Evolutionary conservation across 176 grass and related monocot species (phyloP).

Genomic region (Oryza nivara): DNA sequence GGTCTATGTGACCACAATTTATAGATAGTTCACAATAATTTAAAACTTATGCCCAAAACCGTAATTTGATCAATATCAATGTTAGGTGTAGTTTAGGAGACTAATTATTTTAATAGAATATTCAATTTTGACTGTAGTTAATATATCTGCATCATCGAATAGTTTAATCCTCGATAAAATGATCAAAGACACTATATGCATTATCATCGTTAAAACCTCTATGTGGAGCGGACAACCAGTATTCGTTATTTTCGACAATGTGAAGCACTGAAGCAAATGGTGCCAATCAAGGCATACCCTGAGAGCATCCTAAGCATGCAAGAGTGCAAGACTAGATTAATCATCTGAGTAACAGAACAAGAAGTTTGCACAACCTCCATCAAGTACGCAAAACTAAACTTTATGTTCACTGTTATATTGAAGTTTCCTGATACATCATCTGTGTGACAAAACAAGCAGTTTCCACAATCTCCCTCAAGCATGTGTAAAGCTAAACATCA

Average conservation of each 20-base stretch:
- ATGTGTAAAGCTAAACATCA: neutral
- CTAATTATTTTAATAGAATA: neutral
- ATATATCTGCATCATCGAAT: neutral
- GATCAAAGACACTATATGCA: neutral
- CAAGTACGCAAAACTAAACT: no score
- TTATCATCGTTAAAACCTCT: neutral
- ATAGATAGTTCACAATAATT: neutral
- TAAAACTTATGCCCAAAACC: neutral
- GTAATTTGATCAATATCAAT: neutral
- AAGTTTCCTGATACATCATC: neutral
- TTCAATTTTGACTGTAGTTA: neutral
- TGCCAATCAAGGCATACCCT: neutral
- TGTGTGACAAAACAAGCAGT: neutral
- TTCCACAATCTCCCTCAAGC: neutral
- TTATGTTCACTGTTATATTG: neutral
- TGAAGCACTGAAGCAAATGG: neutral
- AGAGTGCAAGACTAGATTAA: neutral
- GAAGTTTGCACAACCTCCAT: no score
- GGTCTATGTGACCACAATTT: neutral
- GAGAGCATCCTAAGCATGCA: neutral
- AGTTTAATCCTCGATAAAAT: neutral
- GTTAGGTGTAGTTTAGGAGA: neutral
- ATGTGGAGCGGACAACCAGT: neutral
- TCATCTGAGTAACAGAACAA: neutral
- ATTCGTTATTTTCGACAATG: neutral